Conservation (phyloP, 257 asterid genomes). For the Scutellaria barbata region DNA sequence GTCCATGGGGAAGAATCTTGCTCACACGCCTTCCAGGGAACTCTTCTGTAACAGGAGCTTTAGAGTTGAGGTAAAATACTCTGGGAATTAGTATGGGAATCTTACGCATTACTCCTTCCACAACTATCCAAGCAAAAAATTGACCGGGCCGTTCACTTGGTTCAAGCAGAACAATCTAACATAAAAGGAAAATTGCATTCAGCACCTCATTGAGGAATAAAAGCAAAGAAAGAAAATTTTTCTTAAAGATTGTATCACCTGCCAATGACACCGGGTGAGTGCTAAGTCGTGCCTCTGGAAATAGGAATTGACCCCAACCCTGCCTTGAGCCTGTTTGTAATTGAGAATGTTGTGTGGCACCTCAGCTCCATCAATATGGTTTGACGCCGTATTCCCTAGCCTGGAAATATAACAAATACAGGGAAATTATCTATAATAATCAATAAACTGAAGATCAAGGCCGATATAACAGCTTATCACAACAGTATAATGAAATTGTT, state of each 20-base stretch:
- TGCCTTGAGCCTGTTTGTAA: conserved; percentile 53
- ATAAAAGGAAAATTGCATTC: conserved; percentile 29
- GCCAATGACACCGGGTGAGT: conserved; percentile 87
- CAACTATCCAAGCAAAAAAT: conserved; percentile 89
- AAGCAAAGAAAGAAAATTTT: background rate
- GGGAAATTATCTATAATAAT: conserved; percentile 20
- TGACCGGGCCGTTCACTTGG: conserved; percentile 79
- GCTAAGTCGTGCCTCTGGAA: conserved; percentile 84
- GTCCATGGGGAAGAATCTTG: conserved; percentile 96
- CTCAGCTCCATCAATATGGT: conserved; percentile 48
- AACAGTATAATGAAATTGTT: conserved; percentile 8
- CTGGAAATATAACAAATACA: conserved; percentile 42
- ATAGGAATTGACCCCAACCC: conserved; percentile 73
- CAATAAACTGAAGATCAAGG: conserved; percentile 25
- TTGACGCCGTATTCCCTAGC: conserved; percentile 55
- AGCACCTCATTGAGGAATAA: conserved; percentile 31
- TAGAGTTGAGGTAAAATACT: conserved; percentile 89
- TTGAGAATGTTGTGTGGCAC: conserved; percentile 43
- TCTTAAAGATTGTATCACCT: conserved; percentile 57
- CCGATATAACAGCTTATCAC: conserved; percentile 17
- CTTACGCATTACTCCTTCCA: conserved; percentile 88
- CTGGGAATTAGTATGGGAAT: conserved; percentile 78
- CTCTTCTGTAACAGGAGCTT: conserved; percentile 93
- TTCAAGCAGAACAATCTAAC: conserved; percentile 85
- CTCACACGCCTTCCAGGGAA: conserved; percentile 94